These are phyloP conservation scores for Wickerhamiella azymoides DNA, from an alignment of 805 yeast genomes.

Conservation along the genomic window DNA sequence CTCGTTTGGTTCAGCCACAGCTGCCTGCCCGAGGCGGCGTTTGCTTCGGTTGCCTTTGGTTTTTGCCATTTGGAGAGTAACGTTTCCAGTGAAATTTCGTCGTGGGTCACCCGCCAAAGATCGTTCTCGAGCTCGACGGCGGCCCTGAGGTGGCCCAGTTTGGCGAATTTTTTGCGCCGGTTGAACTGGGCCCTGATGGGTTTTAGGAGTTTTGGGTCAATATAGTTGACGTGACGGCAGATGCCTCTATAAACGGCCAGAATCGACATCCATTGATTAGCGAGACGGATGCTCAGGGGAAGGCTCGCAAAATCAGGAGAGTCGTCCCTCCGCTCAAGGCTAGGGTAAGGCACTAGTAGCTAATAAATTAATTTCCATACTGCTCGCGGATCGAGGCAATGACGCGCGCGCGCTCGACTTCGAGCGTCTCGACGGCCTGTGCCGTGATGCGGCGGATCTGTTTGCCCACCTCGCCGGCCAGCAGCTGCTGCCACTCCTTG, in stretches of 20 bases:
- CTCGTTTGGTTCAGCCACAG: constrained; percentile 13
- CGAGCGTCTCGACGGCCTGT: constrained; percentile 1
- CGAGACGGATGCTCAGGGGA: not conserved
- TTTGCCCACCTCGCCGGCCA: constrained; percentile 3
- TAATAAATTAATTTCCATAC: not conserved
- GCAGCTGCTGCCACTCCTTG: constrained; percentile 1
- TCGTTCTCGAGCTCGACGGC: constrained; percentile 12
- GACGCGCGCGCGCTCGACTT: constrained; percentile 1
- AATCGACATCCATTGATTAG: not conserved
- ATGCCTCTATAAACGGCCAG: constrained; percentile 6
- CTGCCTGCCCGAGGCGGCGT: not conserved
- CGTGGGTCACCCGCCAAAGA: constrained; percentile 11
- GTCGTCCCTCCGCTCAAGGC: no score
- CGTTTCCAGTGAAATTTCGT: constrained; percentile 1
- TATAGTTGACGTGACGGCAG: constrained; percentile 6
- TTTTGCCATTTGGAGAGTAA: not conserved
- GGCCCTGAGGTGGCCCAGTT: constrained; percentile 10
- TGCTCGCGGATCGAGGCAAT: not conserved
- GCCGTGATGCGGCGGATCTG: not conserved
- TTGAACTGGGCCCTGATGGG: constrained; percentile 8
- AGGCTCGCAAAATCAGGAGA: no score
- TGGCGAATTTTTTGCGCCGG: constrained; percentile 7
- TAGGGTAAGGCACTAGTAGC: no score
- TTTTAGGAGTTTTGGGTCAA: constrained; percentile 1
- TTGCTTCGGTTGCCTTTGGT: not conserved